Evolutionary conservation across 176 grass and related monocot genomes (phyloP), one percentile per base, ranked within the genome.

Genomic region (Oryza australiensis): DNA sequence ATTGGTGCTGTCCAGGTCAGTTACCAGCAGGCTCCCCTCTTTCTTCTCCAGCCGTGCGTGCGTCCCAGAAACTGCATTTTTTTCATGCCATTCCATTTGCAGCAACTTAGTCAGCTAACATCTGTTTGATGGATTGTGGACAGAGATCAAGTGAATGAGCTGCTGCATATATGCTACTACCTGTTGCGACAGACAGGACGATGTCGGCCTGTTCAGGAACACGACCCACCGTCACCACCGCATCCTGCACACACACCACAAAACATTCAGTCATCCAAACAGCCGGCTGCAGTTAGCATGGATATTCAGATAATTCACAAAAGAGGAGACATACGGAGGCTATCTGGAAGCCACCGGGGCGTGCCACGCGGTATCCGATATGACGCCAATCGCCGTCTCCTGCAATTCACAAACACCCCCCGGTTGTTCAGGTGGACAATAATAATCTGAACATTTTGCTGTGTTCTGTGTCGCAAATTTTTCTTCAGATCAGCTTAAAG

Each of bases 1-100:
- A 14, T 98, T 94, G 66, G 92, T 98, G 90, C 95, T 98, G 40
- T 84, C 90, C 84, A 98, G 80, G 72, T 98, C 95, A 0, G 90
- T 98, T 11, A 94, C 86, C 14, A 94, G 3, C 77, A 94, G 79
- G 3, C 14, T 72, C 55, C 95, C 92, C 22, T 86, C 74, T 46
- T 80, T 95, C 74, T 88, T 91, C 84, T 94, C 92, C 69, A 94
- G 70, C 37, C 88, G 83, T 27, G 95, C 95, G 70, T 98, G 92
- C 51, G 83, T 5, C 15, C 86, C 78, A 22, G 95, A 98, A 26
- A 98, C 95, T 84, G 88, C 62, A 86, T 15, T 24, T 37, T 37
- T 37, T 37, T 3, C 9, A 13, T n/a, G 11, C 22, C 32, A 5
- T 15, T 12, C 43, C 43, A 49, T 49, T 16, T 15, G 3, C 43